These are phyloP conservation scores for Panicum virgatum DNA, from an alignment of 202 grass and related monocot species.

Conservation along the genomic window DNA sequence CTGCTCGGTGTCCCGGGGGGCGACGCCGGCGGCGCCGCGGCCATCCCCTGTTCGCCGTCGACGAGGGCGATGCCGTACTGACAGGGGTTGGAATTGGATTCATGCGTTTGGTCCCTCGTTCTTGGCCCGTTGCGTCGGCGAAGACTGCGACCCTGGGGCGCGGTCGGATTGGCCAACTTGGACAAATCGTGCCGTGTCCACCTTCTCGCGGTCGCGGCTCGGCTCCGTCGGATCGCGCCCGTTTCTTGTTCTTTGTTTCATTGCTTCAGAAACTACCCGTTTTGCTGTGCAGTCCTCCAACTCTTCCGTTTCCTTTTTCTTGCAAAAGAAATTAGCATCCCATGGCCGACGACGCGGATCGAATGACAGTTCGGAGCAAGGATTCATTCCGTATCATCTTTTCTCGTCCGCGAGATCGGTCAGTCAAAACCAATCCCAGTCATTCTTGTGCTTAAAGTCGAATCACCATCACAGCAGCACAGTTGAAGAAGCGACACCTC, in stretches of 20 bases:
- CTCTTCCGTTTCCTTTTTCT: background rate
- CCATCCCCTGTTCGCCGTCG: too few relatives aligned
- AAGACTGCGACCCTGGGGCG: background rate
- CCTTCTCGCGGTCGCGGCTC: background rate
- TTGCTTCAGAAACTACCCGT: background rate
- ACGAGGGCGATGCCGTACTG: too few relatives aligned
- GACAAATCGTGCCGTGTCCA: background rate
- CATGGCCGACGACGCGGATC: background rate
- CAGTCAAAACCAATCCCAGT: background rate
- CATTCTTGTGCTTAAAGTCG: background rate
- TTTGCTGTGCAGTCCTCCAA: background rate
- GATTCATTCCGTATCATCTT: background rate
- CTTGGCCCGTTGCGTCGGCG: background rate
- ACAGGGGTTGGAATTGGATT: background rate
- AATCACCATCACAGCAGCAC: background rate
- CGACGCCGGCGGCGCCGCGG: background rate
- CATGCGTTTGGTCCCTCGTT: background rate
- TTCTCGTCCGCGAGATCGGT: background rate
- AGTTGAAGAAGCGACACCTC: background rate
- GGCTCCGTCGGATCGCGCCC: background rate
- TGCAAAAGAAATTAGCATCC: background rate
- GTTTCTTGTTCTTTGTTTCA: background rate
- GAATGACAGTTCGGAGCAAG: background rate
- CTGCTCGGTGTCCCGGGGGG: background rate
- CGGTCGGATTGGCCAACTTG: background rate